A percentile compares a stretch with the other conserved stretches of the same genome.
Evolutionary conservation across 129 eudicot genomes (phyloP).

Genomic region (Pseudognaphalium luteoalbum): DNA sequence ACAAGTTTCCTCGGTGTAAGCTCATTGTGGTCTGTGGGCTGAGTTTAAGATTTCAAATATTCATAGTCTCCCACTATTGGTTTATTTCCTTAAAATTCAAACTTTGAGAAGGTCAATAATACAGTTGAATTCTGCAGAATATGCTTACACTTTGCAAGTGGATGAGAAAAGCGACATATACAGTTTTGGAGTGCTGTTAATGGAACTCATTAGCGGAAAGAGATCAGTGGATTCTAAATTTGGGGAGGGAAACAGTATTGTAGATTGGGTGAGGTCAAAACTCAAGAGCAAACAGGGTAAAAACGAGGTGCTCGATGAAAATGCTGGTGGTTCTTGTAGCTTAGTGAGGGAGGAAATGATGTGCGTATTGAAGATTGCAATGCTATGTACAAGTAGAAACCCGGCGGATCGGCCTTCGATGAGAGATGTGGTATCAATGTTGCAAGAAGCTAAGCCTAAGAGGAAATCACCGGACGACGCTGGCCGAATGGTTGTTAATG

Average conservation of each 20-base stretch:
- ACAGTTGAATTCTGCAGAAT: slow-evolving; percentile 52
- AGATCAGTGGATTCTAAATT: slow-evolving; percentile 81
- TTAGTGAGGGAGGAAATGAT: slow-evolving; percentile 85
- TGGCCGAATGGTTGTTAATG: slow-evolving; percentile 33
- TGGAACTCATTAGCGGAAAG: slow-evolving; percentile 84
- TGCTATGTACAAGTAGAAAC: slow-evolving; percentile 81
- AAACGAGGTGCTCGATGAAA: slow-evolving; percentile 61
- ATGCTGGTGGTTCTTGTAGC: slow-evolving; percentile 79
- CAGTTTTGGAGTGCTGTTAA: slow-evolving; percentile 81
- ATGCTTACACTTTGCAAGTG: slow-evolving; percentile 92
- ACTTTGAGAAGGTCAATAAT: background rate
- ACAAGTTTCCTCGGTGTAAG: background rate
- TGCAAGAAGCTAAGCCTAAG: slow-evolving; percentile 86
- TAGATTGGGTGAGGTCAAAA: slow-evolving; percentile 84
- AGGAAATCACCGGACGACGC: slow-evolving; percentile 59
- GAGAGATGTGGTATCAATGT: slow-evolving; percentile 96
- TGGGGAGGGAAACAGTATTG: slow-evolving; percentile 95
- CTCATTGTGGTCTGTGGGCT: background rate
- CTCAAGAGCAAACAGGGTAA: slow-evolving; percentile 57
- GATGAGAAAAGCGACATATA: slow-evolving; percentile 99
- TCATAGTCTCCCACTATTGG: too few relatives aligned
- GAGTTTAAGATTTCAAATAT: background rate
- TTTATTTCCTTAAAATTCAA: too few relatives aligned
- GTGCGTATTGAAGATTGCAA: slow-evolving; percentile 65
- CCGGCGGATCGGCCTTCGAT: slow-evolving; percentile 93